Evolutionary conservation across 1,284 basidiomycete species (phyloP), one percentile per base, ranked within the genome.

Genomic region (Singerocomus inundabilis): DNA sequence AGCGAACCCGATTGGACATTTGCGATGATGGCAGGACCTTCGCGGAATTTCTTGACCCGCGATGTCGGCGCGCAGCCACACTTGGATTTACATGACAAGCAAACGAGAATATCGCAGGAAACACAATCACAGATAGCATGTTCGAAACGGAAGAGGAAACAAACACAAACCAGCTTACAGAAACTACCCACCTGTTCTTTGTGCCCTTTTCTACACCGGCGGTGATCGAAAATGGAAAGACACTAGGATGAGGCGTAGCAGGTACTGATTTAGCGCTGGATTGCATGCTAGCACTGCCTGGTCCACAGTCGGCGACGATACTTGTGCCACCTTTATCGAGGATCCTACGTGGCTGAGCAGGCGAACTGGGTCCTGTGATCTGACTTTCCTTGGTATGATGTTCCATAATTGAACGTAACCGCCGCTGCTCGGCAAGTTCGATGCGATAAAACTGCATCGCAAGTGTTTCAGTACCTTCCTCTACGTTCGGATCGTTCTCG

Each of bases 181-280:
- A 41, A 52, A 29, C 12, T 6, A 74, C 82, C 41, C 49, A 91
- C 91, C 88, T 78, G 61, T 98, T 98, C 76, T 98, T 95, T 11
- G 84, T 79, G 11, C 96, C 96, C 58, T 96, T 91, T 72, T 98
- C 96, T 5, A 99, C 81, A 3, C 93, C 96, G 5, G 96, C 96
- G 1, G 92, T 93, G 58, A 99, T 99, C 53, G 92, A 94, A 69
- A 88, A 98, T 63, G 95, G 82, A 75, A 96, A 84, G 50, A 70
- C 21, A 6, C 44, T 15, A 4, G 49, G 46, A 30, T 56, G 53
- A 15, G 64, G 61, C 1, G 64, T 64, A 4, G 48, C 47, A 16
- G 66, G 66, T 1, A 52, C 48, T 4, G 67, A 59, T 47, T 57
- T 61, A 33, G 61, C 53, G 42, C 53, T 47, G 31, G 51, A 32